phyloP scores from a whole-genome alignment of 805 yeast genomes.

The Nakazawaea sp. region DNA sequence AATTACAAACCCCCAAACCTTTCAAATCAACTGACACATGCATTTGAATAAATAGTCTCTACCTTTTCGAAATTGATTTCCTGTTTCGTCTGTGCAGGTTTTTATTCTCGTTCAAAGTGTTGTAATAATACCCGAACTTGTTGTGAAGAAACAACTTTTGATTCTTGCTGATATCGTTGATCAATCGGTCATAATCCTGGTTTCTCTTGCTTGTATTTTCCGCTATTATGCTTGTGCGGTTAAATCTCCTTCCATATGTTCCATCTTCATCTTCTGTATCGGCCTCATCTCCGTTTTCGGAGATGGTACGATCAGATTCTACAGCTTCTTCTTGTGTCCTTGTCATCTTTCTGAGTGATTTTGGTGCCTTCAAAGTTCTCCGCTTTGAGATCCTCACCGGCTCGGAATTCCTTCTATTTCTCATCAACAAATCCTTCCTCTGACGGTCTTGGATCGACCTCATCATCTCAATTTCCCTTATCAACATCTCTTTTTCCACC shows the following conservation, averaged over 20 bases:
- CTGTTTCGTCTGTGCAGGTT: not conserved
- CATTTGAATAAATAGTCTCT: no score
- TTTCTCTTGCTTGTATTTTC: slow-evolving; percentile 1
- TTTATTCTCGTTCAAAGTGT: slow-evolving; percentile 8
- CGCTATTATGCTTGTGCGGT: not conserved
- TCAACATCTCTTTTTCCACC: slow-evolving; percentile 6
- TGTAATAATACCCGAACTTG: slow-evolving; percentile 11
- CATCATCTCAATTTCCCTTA: slow-evolving; percentile 5
- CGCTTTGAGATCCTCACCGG: not conserved
- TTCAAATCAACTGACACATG: no score
- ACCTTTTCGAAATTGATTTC: no score
- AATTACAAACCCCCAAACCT: no score
- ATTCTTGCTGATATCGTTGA: slow-evolving; percentile 7
- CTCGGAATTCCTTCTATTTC: not conserved
- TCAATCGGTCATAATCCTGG: slow-evolving; percentile 6
- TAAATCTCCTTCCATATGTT: not conserved
- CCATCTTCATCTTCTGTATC: not conserved
- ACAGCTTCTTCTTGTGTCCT: not conserved
- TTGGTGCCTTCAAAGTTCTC: not conserved
- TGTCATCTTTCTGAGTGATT: not conserved
- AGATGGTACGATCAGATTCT: slow-evolving; percentile 7
- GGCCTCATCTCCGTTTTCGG: slow-evolving; percentile 7
- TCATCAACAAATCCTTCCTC: not conserved
- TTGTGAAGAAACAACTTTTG: slow-evolving; percentile 8
- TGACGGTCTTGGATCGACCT: slow-evolving; percentile 1